Percentiles rank a stretch among this genome's conserved stretches.
Evolutionary conservation across 2,329 filamentous ascomycete genomes (phyloP).

Genomic region (Colletotrichum theobromicola): DNA sequence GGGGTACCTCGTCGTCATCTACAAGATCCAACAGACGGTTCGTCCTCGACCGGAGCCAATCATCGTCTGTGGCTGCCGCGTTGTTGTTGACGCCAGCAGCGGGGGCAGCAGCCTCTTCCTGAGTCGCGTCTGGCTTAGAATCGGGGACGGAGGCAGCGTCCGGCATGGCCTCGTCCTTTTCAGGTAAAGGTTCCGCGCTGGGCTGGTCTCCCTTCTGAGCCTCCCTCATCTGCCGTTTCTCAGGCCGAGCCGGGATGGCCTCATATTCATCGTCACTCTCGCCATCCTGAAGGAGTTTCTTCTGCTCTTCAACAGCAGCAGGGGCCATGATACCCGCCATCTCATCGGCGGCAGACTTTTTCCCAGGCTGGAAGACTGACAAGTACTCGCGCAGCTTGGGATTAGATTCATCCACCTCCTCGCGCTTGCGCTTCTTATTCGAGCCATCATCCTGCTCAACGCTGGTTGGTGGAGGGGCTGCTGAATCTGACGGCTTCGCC

Average conservation of each 20-base stretch:
- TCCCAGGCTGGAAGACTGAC: conserved; percentile 74
- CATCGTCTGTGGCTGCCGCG: conserved; percentile 70
- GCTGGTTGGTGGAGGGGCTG: conserved; percentile 24
- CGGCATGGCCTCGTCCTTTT: conserved; percentile 12
- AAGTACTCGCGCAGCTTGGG: conserved; percentile 88
- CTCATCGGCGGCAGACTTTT: conserved; percentile 36
- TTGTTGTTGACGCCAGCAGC: not conserved
- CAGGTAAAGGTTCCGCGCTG: conserved; percentile 14
- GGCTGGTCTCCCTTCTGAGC: conserved; percentile 12
- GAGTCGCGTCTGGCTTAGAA: not conserved
- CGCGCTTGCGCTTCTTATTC: conserved; percentile 72
- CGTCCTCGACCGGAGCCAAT: conserved; percentile 91
- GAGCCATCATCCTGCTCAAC: conserved; percentile 18
- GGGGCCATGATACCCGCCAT: conserved; percentile 15
- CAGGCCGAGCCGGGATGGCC: conserved; percentile 59
- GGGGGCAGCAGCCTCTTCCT: conserved; percentile 1
- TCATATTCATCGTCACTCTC: conserved; percentile 82
- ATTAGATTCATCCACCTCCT: conserved; percentile 65
- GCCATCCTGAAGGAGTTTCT: conserved; percentile 46
- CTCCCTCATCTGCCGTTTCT: conserved; percentile 42
- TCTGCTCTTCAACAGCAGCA: conserved; percentile 25
- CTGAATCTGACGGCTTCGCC: conserved; percentile 14
- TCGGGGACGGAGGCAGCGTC: conserved; percentile 1
- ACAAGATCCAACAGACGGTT: conserved; percentile 85
- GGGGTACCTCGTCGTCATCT: conserved; percentile 68